phyloP scores from a whole-genome alignment of 805 yeast genomes.

The Candida piceae region DNA sequence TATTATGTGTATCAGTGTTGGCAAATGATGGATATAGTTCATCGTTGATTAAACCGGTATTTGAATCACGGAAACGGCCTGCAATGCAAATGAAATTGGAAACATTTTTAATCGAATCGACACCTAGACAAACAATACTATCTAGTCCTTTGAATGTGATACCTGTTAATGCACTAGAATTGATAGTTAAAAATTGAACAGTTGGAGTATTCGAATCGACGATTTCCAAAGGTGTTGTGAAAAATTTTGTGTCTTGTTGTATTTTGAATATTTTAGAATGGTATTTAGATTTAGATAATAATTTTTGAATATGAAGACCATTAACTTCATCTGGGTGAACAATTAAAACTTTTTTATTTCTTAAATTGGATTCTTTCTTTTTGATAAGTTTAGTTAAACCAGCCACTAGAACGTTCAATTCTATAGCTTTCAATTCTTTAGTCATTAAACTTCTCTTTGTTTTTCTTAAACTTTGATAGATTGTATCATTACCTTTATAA shows the following conservation, averaged over 20 bases:
- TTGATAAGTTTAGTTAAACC: conserved; percentile 23
- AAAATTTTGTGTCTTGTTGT: conserved; percentile 13
- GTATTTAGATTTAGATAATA: conserved; percentile 9
- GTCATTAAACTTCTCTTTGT: conserved; percentile 15
- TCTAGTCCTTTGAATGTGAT: conserved; percentile 23
- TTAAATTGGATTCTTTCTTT: conserved; percentile 4
- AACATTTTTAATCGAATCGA: conserved; percentile 25
- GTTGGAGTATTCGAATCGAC: conserved; percentile 1
- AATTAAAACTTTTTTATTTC: conserved; percentile 13
- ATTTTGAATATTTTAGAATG: conserved; percentile 11
- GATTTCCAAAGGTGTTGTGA: conserved; percentile 1
- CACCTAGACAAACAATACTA: conserved; percentile 26
- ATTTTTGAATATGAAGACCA: conserved; percentile 10
- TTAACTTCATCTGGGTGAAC: conserved; percentile 27
- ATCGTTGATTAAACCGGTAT: conserved; percentile 16
- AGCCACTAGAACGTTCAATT: conserved; percentile 19
- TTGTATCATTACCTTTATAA: conserved; percentile 16
- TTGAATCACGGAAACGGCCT: conserved; percentile 23
- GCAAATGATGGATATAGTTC: conserved; percentile 13
- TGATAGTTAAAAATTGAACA: conserved; percentile 21
- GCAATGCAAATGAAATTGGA: conserved; percentile 19
- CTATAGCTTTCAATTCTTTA: conserved; percentile 15
- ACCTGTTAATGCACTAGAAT: conserved; percentile 23
- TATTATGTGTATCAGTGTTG: neutral
- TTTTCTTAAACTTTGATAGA: conserved; percentile 22